Percentiles rank a stretch among this genome's conserved stretches.
phyloP scores from a whole-genome alignment of 768 basidiomycete species.

The Lanmaoa rubissima region DNA sequence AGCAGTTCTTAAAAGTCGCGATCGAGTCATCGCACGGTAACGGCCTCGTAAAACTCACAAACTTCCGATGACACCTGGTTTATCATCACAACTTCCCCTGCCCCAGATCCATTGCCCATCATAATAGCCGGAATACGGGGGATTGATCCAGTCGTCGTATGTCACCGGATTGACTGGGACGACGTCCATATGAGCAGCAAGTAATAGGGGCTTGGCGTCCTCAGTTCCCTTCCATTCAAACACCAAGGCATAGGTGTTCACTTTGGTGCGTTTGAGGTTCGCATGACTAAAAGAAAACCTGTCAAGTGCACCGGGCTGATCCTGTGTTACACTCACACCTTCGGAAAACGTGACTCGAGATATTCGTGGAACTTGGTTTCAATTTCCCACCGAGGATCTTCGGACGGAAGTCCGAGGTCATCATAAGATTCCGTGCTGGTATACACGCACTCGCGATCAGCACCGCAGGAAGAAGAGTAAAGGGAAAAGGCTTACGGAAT shows the following conservation, averaged over 20 bases:
- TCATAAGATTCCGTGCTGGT: slow-evolving; percentile 54
- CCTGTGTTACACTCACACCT: slow-evolving; percentile 41
- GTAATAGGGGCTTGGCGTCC: slow-evolving; percentile 52
- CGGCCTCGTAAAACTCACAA: slow-evolving; percentile 26
- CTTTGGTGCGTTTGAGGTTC: slow-evolving; percentile 47
- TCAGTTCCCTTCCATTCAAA: slow-evolving; percentile 59
- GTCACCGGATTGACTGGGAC: slow-evolving; percentile 50
- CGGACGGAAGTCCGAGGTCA: slow-evolving; percentile 44
- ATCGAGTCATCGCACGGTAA: background rate
- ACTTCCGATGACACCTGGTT: slow-evolving; percentile 36
- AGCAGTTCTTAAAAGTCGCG: slow-evolving; percentile 17
- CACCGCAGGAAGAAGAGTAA: background rate
- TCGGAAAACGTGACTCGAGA: slow-evolving; percentile 51
- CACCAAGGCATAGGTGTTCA: slow-evolving; percentile 62
- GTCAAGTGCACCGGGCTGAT: background rate
- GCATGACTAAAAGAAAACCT: slow-evolving; percentile 37
- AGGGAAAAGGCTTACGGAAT: slow-evolving; percentile 27
- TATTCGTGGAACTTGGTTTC: slow-evolving; percentile 26
- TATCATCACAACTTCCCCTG: slow-evolving; percentile 46
- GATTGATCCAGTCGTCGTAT: slow-evolving; percentile 43
- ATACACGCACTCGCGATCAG: background rate
- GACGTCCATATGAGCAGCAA: slow-evolving; percentile 50
- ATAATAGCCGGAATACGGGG: slow-evolving; percentile 49
- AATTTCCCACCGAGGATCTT: slow-evolving; percentile 44
- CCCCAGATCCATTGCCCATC: slow-evolving; percentile 49